Evolutionary conservation across 306 rosid species (phyloP), one percentile per base, ranked within the genome.

Genomic region (Rosa persica): DNA sequence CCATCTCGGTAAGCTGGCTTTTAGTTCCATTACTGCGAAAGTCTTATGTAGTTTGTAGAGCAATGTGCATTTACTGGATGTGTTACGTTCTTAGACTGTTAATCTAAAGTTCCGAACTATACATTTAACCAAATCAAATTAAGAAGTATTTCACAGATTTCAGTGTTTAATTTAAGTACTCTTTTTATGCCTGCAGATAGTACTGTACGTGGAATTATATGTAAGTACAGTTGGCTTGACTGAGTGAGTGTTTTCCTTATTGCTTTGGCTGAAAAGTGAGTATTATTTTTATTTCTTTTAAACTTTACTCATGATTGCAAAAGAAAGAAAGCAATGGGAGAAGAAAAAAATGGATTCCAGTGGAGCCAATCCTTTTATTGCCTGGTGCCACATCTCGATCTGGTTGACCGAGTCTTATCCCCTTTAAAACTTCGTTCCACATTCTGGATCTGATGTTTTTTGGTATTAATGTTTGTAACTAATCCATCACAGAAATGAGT

Each of bases 201-300:
- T 96, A 66, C 73, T 96, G 54, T 96, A 96, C 81, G 93, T 85
- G 87, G 99, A 96, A 72, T 85, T 96, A 84, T 96, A 93, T 87
- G 99, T 96, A 90, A 96, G 99, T 93, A 73, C 83, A 64, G 15
- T 66, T 80, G 4, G 57, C 79, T 84, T 72, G 62, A 11, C 73
- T 73, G 76, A 43, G 46, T 30, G 42, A 57, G 77, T 73, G 25
- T 47, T 70, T 81, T 77, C 73, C 70, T 67, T 79, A 68, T 68
- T 69, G 25, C 25, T 39, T 65, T 57, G 34, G 64, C 12, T 57
- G 34, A 57, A 30, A 23, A 8, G 64, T 71, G 74, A 30, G 42
- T 19, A 48, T 75, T 69, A 16, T 68, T 58, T 76, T 76, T 25
- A 8, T 61, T 67, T 69, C 12, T 13, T 58, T 55, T 36, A 40